phyloP scores from a whole-genome alignment of 805 yeast species.

The Spathaspora boniae region DNA sequence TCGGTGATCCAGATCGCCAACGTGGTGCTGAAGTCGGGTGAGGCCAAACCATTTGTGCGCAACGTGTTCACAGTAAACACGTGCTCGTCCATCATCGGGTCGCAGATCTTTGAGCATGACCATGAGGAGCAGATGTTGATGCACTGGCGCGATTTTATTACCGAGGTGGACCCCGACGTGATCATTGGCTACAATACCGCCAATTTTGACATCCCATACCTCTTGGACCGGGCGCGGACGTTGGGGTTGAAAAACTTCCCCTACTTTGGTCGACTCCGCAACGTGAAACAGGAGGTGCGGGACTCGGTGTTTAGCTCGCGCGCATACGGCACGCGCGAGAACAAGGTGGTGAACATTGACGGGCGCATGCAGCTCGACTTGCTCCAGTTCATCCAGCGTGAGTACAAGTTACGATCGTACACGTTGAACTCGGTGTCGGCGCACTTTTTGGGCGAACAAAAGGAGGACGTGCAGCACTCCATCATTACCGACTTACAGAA shows the following conservation, averaged over 20 bases:
- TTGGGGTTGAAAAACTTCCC: slow-evolving; percentile 69
- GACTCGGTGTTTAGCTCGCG: slow-evolving; percentile 86
- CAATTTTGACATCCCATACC: slow-evolving; percentile 92
- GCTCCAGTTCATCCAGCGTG: slow-evolving; percentile 90
- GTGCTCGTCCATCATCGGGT: slow-evolving; percentile 91
- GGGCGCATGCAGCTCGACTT: slow-evolving; percentile 95
- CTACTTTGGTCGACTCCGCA: slow-evolving; percentile 73
- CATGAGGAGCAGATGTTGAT: slow-evolving; percentile 79
- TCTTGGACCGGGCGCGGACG: slow-evolving; percentile 81
- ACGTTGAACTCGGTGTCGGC: slow-evolving; percentile 95
- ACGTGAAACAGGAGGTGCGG: slow-evolving; percentile 70
- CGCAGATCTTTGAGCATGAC: slow-evolving; percentile 74
- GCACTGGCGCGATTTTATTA: slow-evolving; percentile 84
- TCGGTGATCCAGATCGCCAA: slow-evolving; percentile 97
- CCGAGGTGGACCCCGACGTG: slow-evolving; percentile 88
- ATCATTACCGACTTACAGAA: slow-evolving; percentile 93
- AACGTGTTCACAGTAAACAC: slow-evolving; percentile 91
- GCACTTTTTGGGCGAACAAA: slow-evolving; percentile 89
- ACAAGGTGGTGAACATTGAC: slow-evolving; percentile 86
- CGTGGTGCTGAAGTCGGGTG: slow-evolving; percentile 84
- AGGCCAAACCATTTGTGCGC: slow-evolving; percentile 82
- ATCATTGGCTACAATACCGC: slow-evolving; percentile 94
- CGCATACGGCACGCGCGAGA: slow-evolving; percentile 95
- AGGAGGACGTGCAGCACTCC: slow-evolving; percentile 97
- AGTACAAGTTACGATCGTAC: slow-evolving; percentile 89